Percentiles rank a stretch among this genome's conserved stretches.
Conservation (phyloP, 1,284 basidiomycete species). For the Phellopilus nigrolimitatus region DNA sequence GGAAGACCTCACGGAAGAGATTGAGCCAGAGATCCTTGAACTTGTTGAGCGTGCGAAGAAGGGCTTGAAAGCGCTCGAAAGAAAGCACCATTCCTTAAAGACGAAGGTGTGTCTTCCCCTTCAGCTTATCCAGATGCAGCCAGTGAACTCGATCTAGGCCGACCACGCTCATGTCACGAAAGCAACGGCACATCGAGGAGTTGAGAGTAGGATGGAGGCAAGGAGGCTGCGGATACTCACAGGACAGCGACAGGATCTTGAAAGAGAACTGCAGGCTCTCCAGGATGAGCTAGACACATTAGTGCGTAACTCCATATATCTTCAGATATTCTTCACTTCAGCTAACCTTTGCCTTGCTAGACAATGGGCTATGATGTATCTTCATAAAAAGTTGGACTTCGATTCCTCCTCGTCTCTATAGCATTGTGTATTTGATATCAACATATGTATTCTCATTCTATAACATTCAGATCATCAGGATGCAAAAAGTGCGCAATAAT, state of each 20-base stretch:
- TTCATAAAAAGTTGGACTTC: neutral
- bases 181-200: slow-evolving; percentile 36
- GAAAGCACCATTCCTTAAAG: slow-evolving; percentile 53
- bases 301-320: slow-evolving; percentile 30
- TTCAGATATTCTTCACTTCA: neutral
- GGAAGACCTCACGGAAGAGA: slow-evolving; percentile 64
- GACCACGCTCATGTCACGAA: slow-evolving; percentile 41
- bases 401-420: neutral
- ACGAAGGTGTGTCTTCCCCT: slow-evolving; percentile 44
- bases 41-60: slow-evolving; percentile 66
- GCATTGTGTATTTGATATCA: slow-evolving; percentile 3
- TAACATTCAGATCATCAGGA: neutral
- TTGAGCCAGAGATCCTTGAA: slow-evolving; percentile 73
- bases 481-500: slow-evolving; percentile 8
- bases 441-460: slow-evolving; percentile 10
- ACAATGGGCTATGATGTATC: slow-evolving; percentile 8
- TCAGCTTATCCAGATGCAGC: slow-evolving; percentile 42
- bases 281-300: slow-evolving; percentile 55
- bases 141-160: slow-evolving; percentile 32
- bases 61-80: slow-evolving; percentile 53
- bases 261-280: slow-evolving; percentile 48
- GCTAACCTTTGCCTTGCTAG: neutral
- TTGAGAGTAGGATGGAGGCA: slow-evolving; percentile 47
- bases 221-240: slow-evolving; percentile 55
- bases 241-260: slow-evolving; percentile 58